Conservation (phyloP, 139 green algal genomes). For the Chlorella sp. region DNA sequence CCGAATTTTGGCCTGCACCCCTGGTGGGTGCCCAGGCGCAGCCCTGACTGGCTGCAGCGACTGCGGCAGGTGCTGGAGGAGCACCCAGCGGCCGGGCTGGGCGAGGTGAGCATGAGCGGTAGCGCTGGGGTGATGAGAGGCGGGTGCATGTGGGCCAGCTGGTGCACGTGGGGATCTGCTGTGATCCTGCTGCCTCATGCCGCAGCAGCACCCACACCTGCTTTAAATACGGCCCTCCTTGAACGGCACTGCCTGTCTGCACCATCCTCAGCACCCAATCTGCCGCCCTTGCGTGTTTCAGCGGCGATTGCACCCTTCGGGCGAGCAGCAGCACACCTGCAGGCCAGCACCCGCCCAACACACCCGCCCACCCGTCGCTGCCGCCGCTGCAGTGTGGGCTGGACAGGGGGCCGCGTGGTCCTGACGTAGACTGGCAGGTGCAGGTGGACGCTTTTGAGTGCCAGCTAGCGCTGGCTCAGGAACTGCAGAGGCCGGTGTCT, state of each 20-base stretch:
- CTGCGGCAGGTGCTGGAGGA: constrained; percentile 43
- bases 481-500: constrained; percentile 55
- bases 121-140: neutral
- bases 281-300: too few species aligned
- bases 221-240: neutral
- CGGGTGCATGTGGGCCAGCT: neutral
- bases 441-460: constrained; percentile 50
- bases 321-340: neutral
- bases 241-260: neutral
- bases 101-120: constrained; percentile 47
- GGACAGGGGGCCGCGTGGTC: constrained; percentile 19
- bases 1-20: constrained; percentile 64
- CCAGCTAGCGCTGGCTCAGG: constrained; percentile 56
- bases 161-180: neutral
- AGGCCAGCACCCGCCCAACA: too few species aligned
- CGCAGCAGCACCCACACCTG: too few species aligned
- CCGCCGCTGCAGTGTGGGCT: constrained; percentile 40
- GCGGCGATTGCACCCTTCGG: too few species aligned
- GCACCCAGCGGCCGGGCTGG: constrained; percentile 47
- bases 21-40: constrained; percentile 51
- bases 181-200: too few species aligned
- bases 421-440: constrained; percentile 3
- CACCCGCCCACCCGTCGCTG: neutral
- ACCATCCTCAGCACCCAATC: too few species aligned
- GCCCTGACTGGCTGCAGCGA: constrained; percentile 43